Base-by-base conservation (phyloP, 2,329 filamentous ascomycete species). In the Colletotrichum cordylinicola region DNA sequence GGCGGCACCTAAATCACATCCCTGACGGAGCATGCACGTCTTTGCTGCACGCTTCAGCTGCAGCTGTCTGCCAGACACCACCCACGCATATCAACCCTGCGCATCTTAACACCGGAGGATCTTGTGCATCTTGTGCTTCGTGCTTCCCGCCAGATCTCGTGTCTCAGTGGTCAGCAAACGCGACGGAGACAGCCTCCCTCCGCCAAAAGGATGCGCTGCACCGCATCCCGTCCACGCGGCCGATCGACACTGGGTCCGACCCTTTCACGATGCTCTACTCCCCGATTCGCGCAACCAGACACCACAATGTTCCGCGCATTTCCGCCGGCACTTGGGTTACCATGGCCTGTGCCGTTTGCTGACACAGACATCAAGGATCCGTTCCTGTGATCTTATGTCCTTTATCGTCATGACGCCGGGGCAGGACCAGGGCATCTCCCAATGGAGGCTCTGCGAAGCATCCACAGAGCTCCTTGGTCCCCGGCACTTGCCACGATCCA, bases 81-180 rank as follows among this genome's bases (percentile, higher is more conserved):
- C 27, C 31, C 67, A 43, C 35, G 35, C 70, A 75, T 62, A 15
- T 64, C 35, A 64, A 64, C 21, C 61, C 61, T 64, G 61, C 29
- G 9, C 66, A 68, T 68, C 35, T 24, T 37, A 62, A 48, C 61
- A 60, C 61, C 48, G 33, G 48, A 75, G 67, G 43, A 72, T 72
- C 72, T 56, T 27, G 61, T 67, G 27, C 58, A 62, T 62, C 58
- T 62, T 29, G 67, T 52, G 72, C 56, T 43, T 72, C 58, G 70
- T 69, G 21, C 64, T 64, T 67, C 33, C 52, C 60, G 68, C 35
- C 10, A 75, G 73, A 75, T 75, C 70, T 69, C 64, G 64, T 69
- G 70, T 75, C 43, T 75, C 73, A 75, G 43, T 73, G 73, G 73
- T 27, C 64, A 73, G 37, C 70, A 75, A 75, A 75, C 73, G 58